Evolutionary conservation across 2,329 filamentous ascomycete species (phyloP), one percentile per base, ranked within the genome.

Genomic region (Colletotrichum cereale): DNA sequence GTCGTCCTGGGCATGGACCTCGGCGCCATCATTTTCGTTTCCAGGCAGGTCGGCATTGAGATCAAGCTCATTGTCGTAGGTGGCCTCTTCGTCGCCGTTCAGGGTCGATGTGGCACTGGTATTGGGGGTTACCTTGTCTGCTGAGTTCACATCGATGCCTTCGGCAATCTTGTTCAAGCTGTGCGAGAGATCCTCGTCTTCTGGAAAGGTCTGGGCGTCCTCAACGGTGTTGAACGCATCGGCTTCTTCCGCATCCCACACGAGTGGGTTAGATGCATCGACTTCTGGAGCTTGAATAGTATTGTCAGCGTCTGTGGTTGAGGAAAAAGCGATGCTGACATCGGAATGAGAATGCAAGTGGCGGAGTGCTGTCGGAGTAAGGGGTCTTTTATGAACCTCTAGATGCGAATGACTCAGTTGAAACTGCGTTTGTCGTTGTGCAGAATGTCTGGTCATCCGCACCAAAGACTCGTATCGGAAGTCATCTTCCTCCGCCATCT

Each of bases 81-180:
- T 74, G 31, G 73, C 76, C 40, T 80, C 79, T 47, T 77, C 80
- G 44, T 80, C 78, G 55, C 78, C 81, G 60, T 77, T 75, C 42
- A 81, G 73, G 6, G 80, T 81, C 36, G 78, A 76, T 21, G 79
- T 80, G 26, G 79, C 79, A 66, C 78, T 79, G 34, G 78, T 76
- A 29, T 67, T 72, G 55, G 72, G 66, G 38, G 66, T 73, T 68
- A 66, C 72, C 69, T 74, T 73, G 53, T 61, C 64, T 38, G 60
- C 61, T 18, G 50, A 48, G 29, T 29, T 50, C 14, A 64, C 52
- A 42, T 73, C 62, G 40, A 56, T 36, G 36, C 42, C 61, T 38
- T 57, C 38, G 38, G 24, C 42, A 24, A 52, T 61, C 31, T 71
- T 50, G 14, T 66, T 52, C 8, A 62, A 40, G 21, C 44, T 34